Percentiles rank a stretch among this genome's conserved stretches.
phyloP scores from a whole-genome alignment of 169 alveolate genomes.

The Cryptosporidium bovis region DNA sequence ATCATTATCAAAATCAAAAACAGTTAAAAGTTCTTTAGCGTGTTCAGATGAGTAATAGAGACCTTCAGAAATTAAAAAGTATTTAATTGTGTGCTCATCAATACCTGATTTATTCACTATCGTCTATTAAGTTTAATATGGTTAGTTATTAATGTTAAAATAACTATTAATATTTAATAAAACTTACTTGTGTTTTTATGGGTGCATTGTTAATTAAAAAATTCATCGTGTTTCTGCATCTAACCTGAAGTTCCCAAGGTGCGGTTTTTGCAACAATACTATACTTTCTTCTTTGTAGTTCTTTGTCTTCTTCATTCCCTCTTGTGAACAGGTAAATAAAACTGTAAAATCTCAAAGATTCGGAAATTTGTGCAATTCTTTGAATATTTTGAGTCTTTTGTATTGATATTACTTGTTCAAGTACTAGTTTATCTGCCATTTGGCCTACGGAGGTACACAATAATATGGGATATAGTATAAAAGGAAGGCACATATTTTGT shows the following conservation, averaged over 20 bases:
- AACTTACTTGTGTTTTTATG: conserved; percentile 70
- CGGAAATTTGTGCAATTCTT: conserved; percentile 48
- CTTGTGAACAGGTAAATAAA: conserved; percentile 29
- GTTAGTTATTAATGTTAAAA: not conserved
- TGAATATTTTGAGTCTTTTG: conserved; percentile 68
- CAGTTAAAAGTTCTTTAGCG: conserved; percentile 38
- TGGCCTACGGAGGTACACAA: conserved; percentile 73
- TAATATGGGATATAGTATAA: conserved; percentile 49
- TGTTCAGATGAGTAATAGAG: conserved; percentile 56
- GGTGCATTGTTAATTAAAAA: conserved; percentile 72
- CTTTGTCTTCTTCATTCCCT: conserved; percentile 51
- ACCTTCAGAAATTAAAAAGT: conserved; percentile 60
- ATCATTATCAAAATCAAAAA: conserved; percentile 63
- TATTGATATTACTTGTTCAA: conserved; percentile 49
- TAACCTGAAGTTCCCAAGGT: conserved; percentile 71
- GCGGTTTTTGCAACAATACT: conserved; percentile 66
- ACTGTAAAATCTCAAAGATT: conserved; percentile 56
- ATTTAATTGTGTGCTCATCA: conserved; percentile 41
- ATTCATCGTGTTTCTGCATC: conserved; percentile 73
- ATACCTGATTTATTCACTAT: conserved; percentile 31
- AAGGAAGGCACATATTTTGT: conserved; percentile 54
- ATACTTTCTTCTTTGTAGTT: conserved; percentile 63
- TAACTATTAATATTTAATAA: not conserved
- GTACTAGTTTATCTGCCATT: conserved; percentile 65
- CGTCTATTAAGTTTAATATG: conserved; percentile 6